These are phyloP conservation scores for Phialocephala sp. DNA, from an alignment of 2,329 filamentous ascomycete genomes.

Conservation along the genomic window DNA sequence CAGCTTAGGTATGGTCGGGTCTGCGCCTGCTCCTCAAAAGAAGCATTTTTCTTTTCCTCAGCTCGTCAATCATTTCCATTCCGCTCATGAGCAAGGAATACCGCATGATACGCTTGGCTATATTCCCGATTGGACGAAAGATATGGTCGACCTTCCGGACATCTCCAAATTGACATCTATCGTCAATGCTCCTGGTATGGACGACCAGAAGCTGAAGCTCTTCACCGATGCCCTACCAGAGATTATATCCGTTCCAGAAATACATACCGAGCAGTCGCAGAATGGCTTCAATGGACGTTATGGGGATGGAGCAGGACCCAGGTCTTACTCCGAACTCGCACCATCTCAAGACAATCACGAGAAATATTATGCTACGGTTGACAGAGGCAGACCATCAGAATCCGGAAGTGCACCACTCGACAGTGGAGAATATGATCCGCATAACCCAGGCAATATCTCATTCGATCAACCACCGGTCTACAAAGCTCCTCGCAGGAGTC, in stretches of 20 bases:
- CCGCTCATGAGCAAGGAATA: constrained; percentile 40
- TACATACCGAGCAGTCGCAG: constrained; percentile 6
- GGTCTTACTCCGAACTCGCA: constrained; percentile 29
- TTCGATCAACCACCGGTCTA: constrained; percentile 20
- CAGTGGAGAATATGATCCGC: constrained; percentile 37
- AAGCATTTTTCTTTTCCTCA: constrained; percentile 61
- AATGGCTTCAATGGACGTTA: constrained; percentile 20
- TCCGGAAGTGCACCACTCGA: constrained; percentile 26
- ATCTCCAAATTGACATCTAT: constrained; percentile 54
- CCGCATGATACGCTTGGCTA: constrained; percentile 40
- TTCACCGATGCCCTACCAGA: constrained; percentile 57
- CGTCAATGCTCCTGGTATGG: constrained; percentile 59
- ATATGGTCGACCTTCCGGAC: constrained; percentile 66
- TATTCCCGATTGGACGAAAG: constrained; percentile 59
- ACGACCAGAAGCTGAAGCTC: constrained; percentile 58
- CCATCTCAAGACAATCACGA: constrained; percentile 42
- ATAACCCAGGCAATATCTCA: constrained; percentile 33
- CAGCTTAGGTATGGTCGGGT: constrained; percentile 43
- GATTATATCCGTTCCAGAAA: constrained; percentile 40
- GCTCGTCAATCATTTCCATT: constrained; percentile 64
- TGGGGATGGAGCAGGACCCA: constrained; percentile 18
- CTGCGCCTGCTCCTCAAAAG: constrained; percentile 40
- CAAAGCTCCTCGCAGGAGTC: constrained; percentile 14
- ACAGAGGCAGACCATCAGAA: constrained; percentile 23
- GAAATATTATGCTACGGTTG: constrained; percentile 37